Base-by-base conservation (phyloP, 768 basidiomycete genomes). In the Suillus plorans region DNA sequence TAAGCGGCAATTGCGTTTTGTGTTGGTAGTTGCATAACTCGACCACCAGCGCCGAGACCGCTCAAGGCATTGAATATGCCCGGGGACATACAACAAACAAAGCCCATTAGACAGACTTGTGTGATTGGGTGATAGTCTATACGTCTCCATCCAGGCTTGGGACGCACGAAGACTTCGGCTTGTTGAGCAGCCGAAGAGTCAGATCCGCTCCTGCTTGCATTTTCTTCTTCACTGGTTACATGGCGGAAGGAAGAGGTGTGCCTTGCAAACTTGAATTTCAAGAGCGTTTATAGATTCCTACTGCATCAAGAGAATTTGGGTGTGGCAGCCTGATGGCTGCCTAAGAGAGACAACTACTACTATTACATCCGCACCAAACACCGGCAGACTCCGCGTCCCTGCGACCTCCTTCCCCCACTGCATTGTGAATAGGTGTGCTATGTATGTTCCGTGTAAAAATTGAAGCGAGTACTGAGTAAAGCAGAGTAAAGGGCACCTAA, bases 31-130 rank as follows among this genome's bases (percentile, higher is more conserved):
- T 14, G 85, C 71, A 69, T 90, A 52, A 89, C 69, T 74, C 88
- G 88, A 1, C 91, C 91, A 55, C 89, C 90, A 52, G 81, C 89
- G 4, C 91, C 91, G 58, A 94, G 80, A 42, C 90, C 89, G 64
- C 85, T 88, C 67, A 91, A 77, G 6, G 89, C 85, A 71, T 91
- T 92, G 79, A 90, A 91, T 41, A 90, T 80, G 60, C 90, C 89
- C 75, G 73, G 72, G 50, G 20, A n/a, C 39, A 52, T 59, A 10
- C 56, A 45, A 36, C 88, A 89, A 42, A 89, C 85, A 56, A 90
- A 80, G 52, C 87, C 89, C 56, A 90, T 80, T 79, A 91, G 79
- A 59, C 34, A 56, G 16, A 79, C 82, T 74, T 87, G 86, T 1
- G 83, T 84, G 63, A 79, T 69, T 25, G 85, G 82, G 68, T 87